These are phyloP conservation scores for Nyssa sinensis DNA, from an alignment of 148 eudicot genomes.

Conservation along the genomic window DNA sequence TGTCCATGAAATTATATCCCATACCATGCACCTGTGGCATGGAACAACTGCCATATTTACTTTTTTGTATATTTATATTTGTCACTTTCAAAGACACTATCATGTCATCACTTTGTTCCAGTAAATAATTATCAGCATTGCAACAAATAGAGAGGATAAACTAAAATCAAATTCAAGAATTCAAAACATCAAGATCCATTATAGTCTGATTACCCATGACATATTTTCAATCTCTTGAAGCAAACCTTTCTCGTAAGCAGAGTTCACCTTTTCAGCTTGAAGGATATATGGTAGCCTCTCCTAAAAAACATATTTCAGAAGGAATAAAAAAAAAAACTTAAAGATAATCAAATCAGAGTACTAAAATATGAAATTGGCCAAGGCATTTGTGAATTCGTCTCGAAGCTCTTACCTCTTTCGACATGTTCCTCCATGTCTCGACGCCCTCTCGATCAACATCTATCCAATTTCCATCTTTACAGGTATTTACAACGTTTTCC, in stretches of 20 bases:
- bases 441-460: conserved; percentile 50
- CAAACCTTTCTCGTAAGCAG: conserved; percentile 34
- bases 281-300: conserved; percentile 43
- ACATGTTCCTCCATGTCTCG: conserved; percentile 67
- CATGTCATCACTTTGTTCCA: background rate
- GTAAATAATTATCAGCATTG: background rate
- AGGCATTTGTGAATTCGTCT: background rate
- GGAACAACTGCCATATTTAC: background rate
- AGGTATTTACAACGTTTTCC: conserved; percentile 48
- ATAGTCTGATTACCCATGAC: conserved; percentile 34
- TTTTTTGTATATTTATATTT: background rate
- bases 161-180: background rate
- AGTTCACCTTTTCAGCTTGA: conserved; percentile 44
- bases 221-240: conserved; percentile 39
- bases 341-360: background rate
- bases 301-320: conserved; percentile 27
- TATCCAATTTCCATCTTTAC: conserved; percentile 30
- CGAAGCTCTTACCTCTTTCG: conserved; percentile 37
- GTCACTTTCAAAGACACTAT: too few species aligned
- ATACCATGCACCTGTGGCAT: background rate
- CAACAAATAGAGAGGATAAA: background rate
- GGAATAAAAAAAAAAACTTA: background rate
- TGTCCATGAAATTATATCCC: background rate
- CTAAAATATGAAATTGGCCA: background rate
- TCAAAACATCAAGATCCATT: background rate